Percentiles rank a stretch among this genome's conserved stretches.
Evolutionary conservation across 768 basidiomycete species (phyloP).

Genomic region (Leccinum disarticulatum): DNA sequence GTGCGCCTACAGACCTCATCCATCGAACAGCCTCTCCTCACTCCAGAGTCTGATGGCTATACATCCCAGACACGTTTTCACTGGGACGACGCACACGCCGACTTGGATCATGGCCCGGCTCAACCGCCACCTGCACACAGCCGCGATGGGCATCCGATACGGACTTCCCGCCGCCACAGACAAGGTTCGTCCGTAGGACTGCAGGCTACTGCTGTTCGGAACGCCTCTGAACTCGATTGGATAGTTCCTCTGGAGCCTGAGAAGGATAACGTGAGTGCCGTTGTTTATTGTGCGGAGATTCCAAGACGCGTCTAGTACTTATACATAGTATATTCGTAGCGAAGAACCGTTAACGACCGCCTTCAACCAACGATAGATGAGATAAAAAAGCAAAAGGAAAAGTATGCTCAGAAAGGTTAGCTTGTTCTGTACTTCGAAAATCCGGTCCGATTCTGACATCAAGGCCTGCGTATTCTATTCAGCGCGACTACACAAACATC

Average conservation of each 20-base stretch:
- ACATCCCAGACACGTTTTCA: not conserved
- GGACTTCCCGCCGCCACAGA: slow-evolving; percentile 11
- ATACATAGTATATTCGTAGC: not conserved
- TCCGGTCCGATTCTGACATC: slow-evolving; percentile 12
- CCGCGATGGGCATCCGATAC: slow-evolving; percentile 16
- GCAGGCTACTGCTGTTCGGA: not conserved
- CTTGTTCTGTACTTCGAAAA: not conserved
- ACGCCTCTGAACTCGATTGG: slow-evolving; percentile 22
- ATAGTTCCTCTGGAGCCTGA: slow-evolving; percentile 17
- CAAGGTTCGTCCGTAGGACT: not conserved
- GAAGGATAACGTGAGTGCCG: not conserved
- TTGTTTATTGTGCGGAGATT: not conserved
- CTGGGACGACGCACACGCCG: slow-evolving; percentile 2
- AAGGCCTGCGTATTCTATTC: not conserved
- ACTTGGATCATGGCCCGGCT: slow-evolving; percentile 6
- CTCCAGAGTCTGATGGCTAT: slow-evolving; percentile 8
- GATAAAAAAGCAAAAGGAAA: slow-evolving; percentile 47
- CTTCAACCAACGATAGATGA: slow-evolving; percentile 52
- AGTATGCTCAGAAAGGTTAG: slow-evolving; percentile 47
- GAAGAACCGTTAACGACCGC: slow-evolving; percentile 47
- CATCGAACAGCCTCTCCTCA: slow-evolving; percentile 10
- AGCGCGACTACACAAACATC: slow-evolving; percentile 24
- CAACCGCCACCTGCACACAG: slow-evolving; percentile 13
- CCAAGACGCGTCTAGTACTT: not conserved
- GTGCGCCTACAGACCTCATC: slow-evolving; percentile 3